Evolutionary conservation across 2,329 filamentous ascomycete species (phyloP), one percentile per base, ranked within the genome.

Genomic region (Shiraia sp.): DNA sequence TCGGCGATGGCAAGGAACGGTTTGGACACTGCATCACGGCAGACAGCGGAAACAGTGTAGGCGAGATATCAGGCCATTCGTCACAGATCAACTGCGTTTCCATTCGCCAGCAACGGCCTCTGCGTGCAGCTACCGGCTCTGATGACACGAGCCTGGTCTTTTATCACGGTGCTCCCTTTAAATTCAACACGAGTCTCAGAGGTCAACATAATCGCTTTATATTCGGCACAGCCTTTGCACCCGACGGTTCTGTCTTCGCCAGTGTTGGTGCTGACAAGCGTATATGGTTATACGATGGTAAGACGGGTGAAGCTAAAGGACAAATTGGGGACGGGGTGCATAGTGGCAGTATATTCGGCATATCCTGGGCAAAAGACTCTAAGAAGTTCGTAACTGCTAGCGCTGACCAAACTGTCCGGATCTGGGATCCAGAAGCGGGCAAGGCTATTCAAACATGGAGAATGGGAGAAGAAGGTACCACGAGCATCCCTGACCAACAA

Each of bases 231-330:
- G 88, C 85, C 2, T 99, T 96, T 70, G 92, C 89, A 19, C 92
- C 92, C 0, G 91, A 97, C 65, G 93, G 93, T 32, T 83, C 77
- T 28, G 76, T 77, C 26, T 75, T 99, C 47, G 88, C 93, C 24
- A 96, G 87, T 37, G 92, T 96, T 2, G 92, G 93, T 26, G 90
- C 88, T n/a, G 93, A 99, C 71, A 85, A 85, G 66, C 83, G 82
- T 64, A 96, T 99, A 53, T 95, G 93, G 77, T 76, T 99, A 8
- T 99, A 96, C 66, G 90, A 99, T 66, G 93, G 92, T 49, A 96
- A 95, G 79, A 96, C 90, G 12, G 93, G 93, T 22, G 90, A 96
- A 65, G 79, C 86, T 1, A 88, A 83, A 31, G 80, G 76, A 45
- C 79, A 88, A 55, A 86, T 99, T 57, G 87, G 87, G 8, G 86